Evolutionary conservation across 768 basidiomycete species (phyloP).

Genomic region (Cubamyces sp.): DNA sequence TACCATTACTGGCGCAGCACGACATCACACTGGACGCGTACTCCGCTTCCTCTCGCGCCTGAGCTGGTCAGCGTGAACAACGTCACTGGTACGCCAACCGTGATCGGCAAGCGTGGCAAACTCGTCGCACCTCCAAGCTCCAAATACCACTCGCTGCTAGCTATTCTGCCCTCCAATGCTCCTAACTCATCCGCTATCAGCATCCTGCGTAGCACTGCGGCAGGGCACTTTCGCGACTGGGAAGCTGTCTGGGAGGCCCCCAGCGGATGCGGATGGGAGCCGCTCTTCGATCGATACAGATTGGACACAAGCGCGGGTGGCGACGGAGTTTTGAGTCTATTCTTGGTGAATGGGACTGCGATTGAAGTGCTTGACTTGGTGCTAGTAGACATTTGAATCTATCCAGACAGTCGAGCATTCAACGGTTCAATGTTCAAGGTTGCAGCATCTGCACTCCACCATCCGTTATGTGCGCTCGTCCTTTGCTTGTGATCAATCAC

Average conservation of each 20-base stretch:
- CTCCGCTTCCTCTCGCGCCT: constrained; percentile 34
- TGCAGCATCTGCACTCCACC: no score
- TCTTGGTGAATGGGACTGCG: constrained; percentile 37
- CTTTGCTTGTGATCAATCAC: no score
- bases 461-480: no score
- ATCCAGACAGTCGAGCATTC: background rate
- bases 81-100: constrained; percentile 41
- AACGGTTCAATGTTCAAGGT: no score
- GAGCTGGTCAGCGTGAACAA: constrained; percentile 36
- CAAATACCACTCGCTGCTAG: constrained; percentile 28
- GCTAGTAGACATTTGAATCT: constrained; percentile 18
- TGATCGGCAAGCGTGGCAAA: constrained; percentile 45
- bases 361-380: constrained; percentile 36
- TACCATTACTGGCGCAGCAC: constrained; percentile 39
- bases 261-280: constrained; percentile 39
- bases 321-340: constrained; percentile 41
- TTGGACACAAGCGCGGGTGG: constrained; percentile 22
- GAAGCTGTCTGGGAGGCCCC: constrained; percentile 36
- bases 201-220: constrained; percentile 37
- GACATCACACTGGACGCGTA: constrained; percentile 38
- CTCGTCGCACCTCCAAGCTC: constrained; percentile 30
- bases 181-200: constrained; percentile 38
- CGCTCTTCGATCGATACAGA: constrained; percentile 40
- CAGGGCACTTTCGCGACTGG: constrained; percentile 40
- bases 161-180: constrained; percentile 41